Percentiles rank a stretch among this genome's conserved stretches.
Evolutionary conservation across 306 rosid genomes (phyloP).

Genomic region (Arachis hypogaea): DNA sequence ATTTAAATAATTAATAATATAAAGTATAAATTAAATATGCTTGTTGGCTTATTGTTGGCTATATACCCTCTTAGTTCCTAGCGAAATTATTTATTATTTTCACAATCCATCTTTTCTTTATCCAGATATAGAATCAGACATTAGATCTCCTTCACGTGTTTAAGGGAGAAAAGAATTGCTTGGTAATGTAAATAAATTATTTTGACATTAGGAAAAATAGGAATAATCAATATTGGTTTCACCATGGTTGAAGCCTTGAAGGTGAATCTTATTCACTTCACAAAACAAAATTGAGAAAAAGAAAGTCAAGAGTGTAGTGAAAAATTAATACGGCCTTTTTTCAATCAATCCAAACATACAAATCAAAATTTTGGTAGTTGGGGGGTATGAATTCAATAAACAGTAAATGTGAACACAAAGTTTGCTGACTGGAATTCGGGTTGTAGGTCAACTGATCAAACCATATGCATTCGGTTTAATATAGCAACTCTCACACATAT

Average conservation of each 20-base stretch:
- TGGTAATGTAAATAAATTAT: not conserved
- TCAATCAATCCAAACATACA: constrained; percentile 25
- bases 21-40: too few relatives aligned
- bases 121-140: not conserved
- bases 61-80: too few relatives aligned
- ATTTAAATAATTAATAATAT: too few relatives aligned
- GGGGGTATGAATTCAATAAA: constrained; percentile 28
- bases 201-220: too few relatives aligned
- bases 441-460: not conserved
- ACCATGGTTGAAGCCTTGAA: not conserved
- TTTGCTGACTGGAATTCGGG: not conserved
- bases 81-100: too few relatives aligned
- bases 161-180: not conserved
- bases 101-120: not conserved
- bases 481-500: not conserved
- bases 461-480: not conserved
- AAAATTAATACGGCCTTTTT: not conserved
- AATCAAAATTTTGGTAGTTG: constrained; percentile 20
- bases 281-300: not conserved
- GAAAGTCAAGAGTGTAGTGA: not conserved
- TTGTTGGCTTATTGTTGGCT: too few relatives aligned
- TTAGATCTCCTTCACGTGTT: not conserved
- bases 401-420: constrained; percentile 23
- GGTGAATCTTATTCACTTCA: too few relatives aligned
- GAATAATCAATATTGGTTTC: not conserved